These are phyloP conservation scores for Auriscalpium microsporum DNA, from an alignment of 768 basidiomycete genomes.

Conservation along the genomic window DNA sequence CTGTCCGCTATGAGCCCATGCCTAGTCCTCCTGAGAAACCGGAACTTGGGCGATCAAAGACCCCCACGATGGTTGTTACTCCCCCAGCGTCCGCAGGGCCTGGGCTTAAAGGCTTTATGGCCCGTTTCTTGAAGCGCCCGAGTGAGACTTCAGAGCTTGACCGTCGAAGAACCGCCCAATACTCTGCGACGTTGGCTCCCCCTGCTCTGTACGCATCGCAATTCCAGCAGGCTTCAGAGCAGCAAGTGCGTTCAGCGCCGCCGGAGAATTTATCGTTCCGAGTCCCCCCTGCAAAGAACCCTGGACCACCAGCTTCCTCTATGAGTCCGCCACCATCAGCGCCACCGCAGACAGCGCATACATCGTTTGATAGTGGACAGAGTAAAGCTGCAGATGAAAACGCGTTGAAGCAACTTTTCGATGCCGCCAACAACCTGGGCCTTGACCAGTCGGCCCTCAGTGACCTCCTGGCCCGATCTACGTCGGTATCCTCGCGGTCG, in stretches of 20 bases:
- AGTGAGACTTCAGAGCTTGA: constrained; percentile 22
- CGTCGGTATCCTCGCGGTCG: constrained; percentile 48
- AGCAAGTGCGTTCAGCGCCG: constrained; percentile 9
- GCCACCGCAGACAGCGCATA: background rate
- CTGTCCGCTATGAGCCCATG: constrained; percentile 34
- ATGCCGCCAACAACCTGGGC: constrained; percentile 67
- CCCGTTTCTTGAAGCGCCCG: constrained; percentile 51
- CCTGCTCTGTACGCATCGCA: constrained; percentile 9
- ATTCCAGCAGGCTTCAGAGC: constrained; percentile 1
- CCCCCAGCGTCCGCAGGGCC: constrained; percentile 70
- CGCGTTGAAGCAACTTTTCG: constrained; percentile 65
- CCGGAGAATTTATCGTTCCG: constrained; percentile 12
- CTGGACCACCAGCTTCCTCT: constrained; percentile 1
- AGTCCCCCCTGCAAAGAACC: background rate
- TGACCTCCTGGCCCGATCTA: constrained; percentile 63
- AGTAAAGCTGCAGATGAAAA: constrained; percentile 30
- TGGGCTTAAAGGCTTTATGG: constrained; percentile 74
- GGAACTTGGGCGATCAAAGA: constrained; percentile 47
- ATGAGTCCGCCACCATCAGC: background rate
- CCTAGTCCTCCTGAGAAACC: constrained; percentile 26
- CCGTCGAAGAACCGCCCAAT: constrained; percentile 11
- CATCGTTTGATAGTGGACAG: background rate
- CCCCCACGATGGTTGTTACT: constrained; percentile 33
- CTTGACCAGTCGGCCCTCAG: constrained; percentile 65
- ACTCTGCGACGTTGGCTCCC: constrained; percentile 6